A percentile compares a stretch with the other conserved stretches of the same genome.
Evolutionary conservation across 1,139 yeast species (phyloP).

Genomic region (Hyphopichia fennica): DNA sequence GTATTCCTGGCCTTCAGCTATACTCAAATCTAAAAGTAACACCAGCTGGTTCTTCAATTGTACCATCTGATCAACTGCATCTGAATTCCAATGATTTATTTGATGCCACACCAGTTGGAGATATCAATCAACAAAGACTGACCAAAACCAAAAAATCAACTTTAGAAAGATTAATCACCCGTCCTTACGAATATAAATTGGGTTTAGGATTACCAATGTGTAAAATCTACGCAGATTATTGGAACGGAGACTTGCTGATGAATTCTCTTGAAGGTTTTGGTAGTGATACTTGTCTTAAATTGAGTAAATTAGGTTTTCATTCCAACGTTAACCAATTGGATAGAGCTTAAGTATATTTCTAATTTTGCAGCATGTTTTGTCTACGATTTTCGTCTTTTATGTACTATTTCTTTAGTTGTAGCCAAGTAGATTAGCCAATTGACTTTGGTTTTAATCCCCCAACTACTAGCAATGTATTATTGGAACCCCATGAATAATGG

Average conservation of each 20-base stretch:
- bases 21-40: conserved; percentile 43
- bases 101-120: conserved; percentile 38
- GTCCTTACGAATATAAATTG: conserved; percentile 72
- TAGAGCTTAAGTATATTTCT: conserved; percentile 49
- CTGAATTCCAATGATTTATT: conserved; percentile 17
- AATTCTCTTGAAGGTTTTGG: conserved; percentile 90
- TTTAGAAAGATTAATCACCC: conserved; percentile 51
- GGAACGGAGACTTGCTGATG: conserved; percentile 88
- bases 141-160: conserved; percentile 36
- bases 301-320: conserved; percentile 75
- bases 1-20: conserved; percentile 58
- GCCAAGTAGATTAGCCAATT: no score
- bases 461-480: no score
- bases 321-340: conserved; percentile 69
- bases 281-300: conserved; percentile 76
- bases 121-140: conserved; percentile 29
- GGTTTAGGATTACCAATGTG: conserved; percentile 93
- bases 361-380: not conserved
- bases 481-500: no score
- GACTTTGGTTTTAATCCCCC: no score
- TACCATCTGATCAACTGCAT: conserved; percentile 14
- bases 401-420: not conserved
- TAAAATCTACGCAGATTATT: conserved; percentile 88
- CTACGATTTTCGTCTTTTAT: not conserved
- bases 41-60: conserved; percentile 39